phyloP scores from a whole-genome alignment of 75 land plant species.

The Chamaecyparis obtusa region DNA sequence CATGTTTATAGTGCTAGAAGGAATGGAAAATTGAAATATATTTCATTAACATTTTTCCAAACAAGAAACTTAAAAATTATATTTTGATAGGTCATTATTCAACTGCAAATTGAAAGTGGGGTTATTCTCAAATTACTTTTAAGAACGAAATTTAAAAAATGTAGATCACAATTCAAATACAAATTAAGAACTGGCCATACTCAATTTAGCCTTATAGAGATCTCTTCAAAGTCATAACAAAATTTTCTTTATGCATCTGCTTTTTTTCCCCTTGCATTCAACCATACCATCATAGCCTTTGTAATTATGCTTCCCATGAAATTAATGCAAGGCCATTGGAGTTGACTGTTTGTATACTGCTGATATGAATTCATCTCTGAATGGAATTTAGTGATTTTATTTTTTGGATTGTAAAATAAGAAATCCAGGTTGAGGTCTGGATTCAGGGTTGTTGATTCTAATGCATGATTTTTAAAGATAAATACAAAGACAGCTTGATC shows the following conservation, averaged over 20 bases:
- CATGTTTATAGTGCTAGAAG: background rate
- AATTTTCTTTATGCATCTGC: background rate
- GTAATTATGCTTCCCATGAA: background rate
- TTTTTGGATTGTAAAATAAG: background rate
- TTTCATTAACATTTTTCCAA: background rate
- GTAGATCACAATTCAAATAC: background rate
- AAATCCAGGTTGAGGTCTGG: background rate
- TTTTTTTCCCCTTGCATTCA: background rate
- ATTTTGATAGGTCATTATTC: background rate
- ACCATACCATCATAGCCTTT: background rate
- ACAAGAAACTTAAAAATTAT: background rate
- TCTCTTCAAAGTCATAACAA: background rate
- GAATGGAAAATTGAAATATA: background rate
- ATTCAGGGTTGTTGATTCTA: background rate
- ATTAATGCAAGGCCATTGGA: background rate
- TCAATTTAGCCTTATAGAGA: background rate
- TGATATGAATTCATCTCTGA: background rate
- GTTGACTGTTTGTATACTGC: background rate
- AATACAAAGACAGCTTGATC: background rate
- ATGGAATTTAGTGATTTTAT: background rate
- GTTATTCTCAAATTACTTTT: background rate
- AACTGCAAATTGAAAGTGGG: background rate
- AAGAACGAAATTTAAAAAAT: background rate
- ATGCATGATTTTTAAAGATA: background rate
- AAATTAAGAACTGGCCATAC: background rate